Base-by-base conservation (phyloP, 306 rosid species). In the Pterocarpus santalinus region DNA sequence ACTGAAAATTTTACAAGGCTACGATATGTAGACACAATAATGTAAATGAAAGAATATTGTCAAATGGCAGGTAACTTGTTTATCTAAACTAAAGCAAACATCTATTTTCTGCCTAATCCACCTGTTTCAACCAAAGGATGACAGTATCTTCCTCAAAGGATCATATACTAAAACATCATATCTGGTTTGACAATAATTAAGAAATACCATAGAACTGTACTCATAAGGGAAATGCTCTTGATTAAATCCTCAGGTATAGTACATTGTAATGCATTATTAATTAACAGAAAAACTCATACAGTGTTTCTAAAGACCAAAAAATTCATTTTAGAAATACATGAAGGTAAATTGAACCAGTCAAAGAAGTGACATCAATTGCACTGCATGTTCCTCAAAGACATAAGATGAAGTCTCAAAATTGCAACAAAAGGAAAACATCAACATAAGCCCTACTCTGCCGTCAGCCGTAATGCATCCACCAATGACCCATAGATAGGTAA, bases 351-450 rank as follows among this genome's bases (percentile, higher is more conserved):
- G 36, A 41, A 85, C 2, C 8, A 22, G 56, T 57, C 44, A 38
- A 56, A 75, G 79, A 49, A 14, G 15, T 10, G 36, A 17, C 86
- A 69, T 38, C 30, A 32, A 33, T 61, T 78, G 71, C 64, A 65
- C 73, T 14, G 62, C 7, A 70, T 51, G 33, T 32, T 76, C 60
- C 76, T 69, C 70, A 65, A 38, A 82, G 62, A 63, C 74, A 69
- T 17, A 43, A 43, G 72, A 28, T 32, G 69, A 78, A 77, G 81
- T 17, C 60, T 36, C 68, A 51, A 46, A 22, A 13, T 15, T 8
- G 16, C 5, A 61, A 71, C 30, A 44, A 72, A 81, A 79, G 70
- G 46, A 66, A 76, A 71, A 71, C 38, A 75, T 81, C 36, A 69
- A 63, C 33, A 35, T 9, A 67, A 73, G 39, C 58, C 80, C 68